Percentiles rank a stretch among this genome's conserved stretches.
phyloP scores from a whole-genome alignment of 1,139 yeast genomes.

The Tardiomyces depauwii region DNA sequence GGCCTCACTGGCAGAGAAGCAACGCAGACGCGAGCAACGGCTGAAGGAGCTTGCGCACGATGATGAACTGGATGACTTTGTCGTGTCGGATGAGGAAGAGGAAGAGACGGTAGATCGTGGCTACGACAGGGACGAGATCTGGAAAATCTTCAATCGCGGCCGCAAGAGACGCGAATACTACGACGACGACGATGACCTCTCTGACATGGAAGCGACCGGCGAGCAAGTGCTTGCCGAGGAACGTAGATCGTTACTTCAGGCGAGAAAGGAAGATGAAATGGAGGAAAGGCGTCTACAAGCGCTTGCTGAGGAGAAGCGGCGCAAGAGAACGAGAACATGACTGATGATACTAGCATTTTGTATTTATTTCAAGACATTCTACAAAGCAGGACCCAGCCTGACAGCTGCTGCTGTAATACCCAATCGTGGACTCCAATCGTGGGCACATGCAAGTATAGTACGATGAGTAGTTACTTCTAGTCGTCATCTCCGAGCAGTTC shows the following conservation, averaged over 20 bases:
- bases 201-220: constrained; percentile 94
- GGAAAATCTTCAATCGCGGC: constrained; percentile 74
- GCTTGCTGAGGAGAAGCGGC: constrained; percentile 28
- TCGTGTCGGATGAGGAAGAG: constrained; percentile 27
- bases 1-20: constrained; percentile 16
- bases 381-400: no score
- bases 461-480: no score
- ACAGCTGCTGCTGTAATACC: no score
- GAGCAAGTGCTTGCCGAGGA: constrained; percentile 80
- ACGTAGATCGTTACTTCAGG: constrained; percentile 46
- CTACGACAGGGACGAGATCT: constrained; percentile 75
- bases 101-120: constrained; percentile 25
- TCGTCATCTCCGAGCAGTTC: constrained; percentile 13
- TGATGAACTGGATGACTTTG: constrained; percentile 23
- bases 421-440: no score
- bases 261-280: constrained; percentile 51
- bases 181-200: constrained; percentile 45
- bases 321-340: constrained; percentile 7
- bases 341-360: neutral
- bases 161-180: constrained; percentile 36
- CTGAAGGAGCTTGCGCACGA: constrained; percentile 19
- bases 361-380: neutral
- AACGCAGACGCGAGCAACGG: constrained; percentile 5
- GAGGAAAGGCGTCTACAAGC: constrained; percentile 51
- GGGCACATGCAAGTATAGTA: no score